Conservation (phyloP, 345 rosid species). For the Corchorus olitorius region DNA sequence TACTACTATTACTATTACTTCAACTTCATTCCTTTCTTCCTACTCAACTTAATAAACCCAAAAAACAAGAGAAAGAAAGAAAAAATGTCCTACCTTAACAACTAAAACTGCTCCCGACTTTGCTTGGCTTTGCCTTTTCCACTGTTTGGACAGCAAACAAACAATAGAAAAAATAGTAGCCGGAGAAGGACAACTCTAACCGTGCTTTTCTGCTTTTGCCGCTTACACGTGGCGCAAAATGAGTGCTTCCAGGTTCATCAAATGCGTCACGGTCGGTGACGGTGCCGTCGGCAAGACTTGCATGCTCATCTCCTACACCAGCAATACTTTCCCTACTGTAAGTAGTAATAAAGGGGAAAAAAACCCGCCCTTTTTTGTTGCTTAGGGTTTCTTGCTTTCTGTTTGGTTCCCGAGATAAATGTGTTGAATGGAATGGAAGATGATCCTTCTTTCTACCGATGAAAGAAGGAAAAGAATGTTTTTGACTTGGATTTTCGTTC, state of each 20-base stretch:
- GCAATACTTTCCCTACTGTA: slow-evolving; percentile 79
- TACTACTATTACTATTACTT: background rate
- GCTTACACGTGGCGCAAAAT: slow-evolving; percentile 24
- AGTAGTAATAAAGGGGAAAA: background rate
- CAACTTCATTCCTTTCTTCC: background rate
- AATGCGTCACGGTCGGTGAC: slow-evolving; percentile 81
- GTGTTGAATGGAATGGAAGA: background rate
- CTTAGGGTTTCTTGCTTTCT: background rate
- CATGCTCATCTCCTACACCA: slow-evolving; percentile 76
- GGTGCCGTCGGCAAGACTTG: slow-evolving; percentile 86
- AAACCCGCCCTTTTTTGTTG: background rate
- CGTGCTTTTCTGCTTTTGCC: background rate
- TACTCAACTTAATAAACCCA: no score
- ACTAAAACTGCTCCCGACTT: background rate
- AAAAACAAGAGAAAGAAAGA: background rate
- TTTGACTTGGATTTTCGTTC: background rate
- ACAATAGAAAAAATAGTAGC: background rate
- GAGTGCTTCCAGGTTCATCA: slow-evolving; percentile 76
- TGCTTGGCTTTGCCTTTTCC: background rate
- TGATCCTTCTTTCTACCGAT: background rate
- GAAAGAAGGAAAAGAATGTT: background rate
- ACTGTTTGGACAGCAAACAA: background rate
- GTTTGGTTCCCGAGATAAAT: slow-evolving; percentile 20
- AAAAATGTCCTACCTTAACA: background rate
- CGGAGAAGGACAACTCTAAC: background rate